Percentiles rank a stretch among this genome's conserved stretches.
Evolutionary conservation across 148 eudicot species (phyloP).

Genomic region (Limonium bicolor): DNA sequence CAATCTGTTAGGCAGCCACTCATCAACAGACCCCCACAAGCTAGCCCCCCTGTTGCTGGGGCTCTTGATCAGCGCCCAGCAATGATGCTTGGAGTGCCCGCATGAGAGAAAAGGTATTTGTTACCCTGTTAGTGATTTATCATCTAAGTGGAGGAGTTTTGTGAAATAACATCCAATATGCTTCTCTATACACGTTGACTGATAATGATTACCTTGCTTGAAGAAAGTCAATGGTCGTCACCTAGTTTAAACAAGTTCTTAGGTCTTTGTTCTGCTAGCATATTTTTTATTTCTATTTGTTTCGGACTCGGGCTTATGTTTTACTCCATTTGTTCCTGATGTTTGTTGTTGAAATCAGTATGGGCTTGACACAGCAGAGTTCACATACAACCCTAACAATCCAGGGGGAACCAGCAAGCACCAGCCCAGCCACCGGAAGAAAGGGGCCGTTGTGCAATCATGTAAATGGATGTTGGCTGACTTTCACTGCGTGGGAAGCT

Average conservation of each 20-base stretch:
- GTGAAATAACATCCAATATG: no score
- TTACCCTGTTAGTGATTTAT: no score
- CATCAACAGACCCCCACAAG: constrained; percentile 54
- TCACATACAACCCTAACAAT: constrained; percentile 82
- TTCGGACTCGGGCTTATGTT: neutral
- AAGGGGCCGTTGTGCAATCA: constrained; percentile 56
- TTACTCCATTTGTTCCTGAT: neutral
- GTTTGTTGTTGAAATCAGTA: constrained; percentile 33
- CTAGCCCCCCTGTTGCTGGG: constrained; percentile 62
- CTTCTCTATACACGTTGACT: no score
- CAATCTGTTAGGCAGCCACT: constrained; percentile 79
- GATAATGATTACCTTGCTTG: no score
- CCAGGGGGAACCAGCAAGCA: constrained; percentile 46
- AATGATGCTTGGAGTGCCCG: constrained; percentile 99
- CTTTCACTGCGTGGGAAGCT: constrained; percentile 4
- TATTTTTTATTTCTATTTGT: neutral
- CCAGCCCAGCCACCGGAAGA: constrained; percentile 49
- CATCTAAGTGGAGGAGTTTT: no score
- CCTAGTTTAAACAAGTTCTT: no score
- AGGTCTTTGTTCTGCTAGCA: no score
- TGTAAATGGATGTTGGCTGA: constrained; percentile 24
- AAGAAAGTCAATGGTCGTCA: no score
- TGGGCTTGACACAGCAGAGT: constrained; percentile 88
- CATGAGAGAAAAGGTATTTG: constrained; percentile 84
- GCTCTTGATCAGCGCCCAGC: constrained; percentile 64